These are phyloP conservation scores for Myxozyma geophila DNA, from an alignment of 805 yeast species.

Conservation along the genomic window DNA sequence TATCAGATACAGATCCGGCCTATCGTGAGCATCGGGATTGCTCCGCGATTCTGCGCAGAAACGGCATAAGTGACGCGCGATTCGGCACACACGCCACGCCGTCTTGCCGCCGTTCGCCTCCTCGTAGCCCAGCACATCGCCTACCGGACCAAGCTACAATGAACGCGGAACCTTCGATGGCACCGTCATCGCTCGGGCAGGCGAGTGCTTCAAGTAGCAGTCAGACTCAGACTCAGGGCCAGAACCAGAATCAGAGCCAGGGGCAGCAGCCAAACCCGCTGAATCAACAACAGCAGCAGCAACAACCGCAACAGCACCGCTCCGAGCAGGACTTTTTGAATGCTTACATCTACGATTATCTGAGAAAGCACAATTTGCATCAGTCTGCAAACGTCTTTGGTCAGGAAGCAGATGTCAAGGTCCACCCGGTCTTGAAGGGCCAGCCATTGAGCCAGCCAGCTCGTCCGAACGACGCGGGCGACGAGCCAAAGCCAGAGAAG, in stretches of 20 bases:
- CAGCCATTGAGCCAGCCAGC: constrained; percentile 25
- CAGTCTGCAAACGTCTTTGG: constrained; percentile 75
- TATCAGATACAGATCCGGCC: constrained; percentile 11
- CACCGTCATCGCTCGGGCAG: constrained; percentile 24
- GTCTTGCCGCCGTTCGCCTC: constrained; percentile 18
- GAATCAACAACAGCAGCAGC: constrained; percentile 36
- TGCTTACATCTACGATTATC: constrained; percentile 85
- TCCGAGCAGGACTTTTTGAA: constrained; percentile 52
- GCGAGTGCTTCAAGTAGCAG: constrained; percentile 11
- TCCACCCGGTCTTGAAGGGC: constrained; percentile 47
- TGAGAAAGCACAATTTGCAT: constrained; percentile 70
- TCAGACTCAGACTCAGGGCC: constrained; percentile 29
- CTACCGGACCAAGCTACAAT: constrained; percentile 10
- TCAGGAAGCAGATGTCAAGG: constrained; percentile 69
- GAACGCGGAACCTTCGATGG: constrained; percentile 30
- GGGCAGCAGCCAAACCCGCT: constrained; percentile 30
- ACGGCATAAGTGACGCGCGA: neutral
- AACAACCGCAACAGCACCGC: constrained; percentile 23
- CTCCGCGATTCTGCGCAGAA: neutral
- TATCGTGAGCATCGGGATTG: constrained; percentile 6
- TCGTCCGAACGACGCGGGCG: constrained; percentile 5
- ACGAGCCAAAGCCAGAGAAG: constrained; percentile 5
- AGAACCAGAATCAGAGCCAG: constrained; percentile 14
- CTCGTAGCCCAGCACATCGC: constrained; percentile 14
- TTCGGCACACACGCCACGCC: constrained; percentile 1